Conservation (phyloP, 108 stramenopile species). For the Parmales sp. region DNA sequence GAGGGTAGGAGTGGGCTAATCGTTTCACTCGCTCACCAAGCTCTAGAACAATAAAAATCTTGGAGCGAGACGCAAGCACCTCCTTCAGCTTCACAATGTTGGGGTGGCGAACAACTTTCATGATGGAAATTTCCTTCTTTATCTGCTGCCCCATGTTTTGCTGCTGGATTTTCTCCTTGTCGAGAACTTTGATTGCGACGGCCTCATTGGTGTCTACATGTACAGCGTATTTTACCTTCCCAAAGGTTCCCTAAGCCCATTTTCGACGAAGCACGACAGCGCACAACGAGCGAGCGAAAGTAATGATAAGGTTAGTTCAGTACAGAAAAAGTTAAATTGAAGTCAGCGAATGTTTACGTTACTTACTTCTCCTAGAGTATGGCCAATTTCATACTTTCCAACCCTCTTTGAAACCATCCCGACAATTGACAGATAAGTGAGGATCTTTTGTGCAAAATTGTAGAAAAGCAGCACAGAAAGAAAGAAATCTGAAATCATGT, state of each 20-base stretch:
- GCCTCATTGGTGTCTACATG: conserved; percentile 20
- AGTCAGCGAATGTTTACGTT: too few relatives aligned
- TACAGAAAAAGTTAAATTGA: too few relatives aligned
- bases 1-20: too few relatives aligned
- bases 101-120: conserved; percentile 67
- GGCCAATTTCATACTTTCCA: conserved; percentile 28
- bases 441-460: too few relatives aligned
- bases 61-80: conserved; percentile 66
- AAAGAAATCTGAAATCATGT: too few relatives aligned
- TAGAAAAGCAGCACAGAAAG: too few relatives aligned
- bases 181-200: conserved; percentile 36
- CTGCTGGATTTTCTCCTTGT: conserved; percentile 70
- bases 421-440: too few relatives aligned
- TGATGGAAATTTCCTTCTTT: conserved; percentile 71
- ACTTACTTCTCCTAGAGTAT: conserved; percentile 19
- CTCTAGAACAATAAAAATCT: conserved; percentile 83
- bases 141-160: conserved; percentile 81
- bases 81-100: conserved; percentile 73
- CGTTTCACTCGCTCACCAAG: too few relatives aligned
- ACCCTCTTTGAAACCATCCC: too few relatives aligned
- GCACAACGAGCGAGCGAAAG: too few relatives aligned
- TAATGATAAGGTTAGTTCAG: too few relatives aligned
- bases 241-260: conserved; percentile 31
- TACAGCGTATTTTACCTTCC: conserved; percentile 17
- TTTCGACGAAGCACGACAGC: too few relatives aligned